Evolutionary conservation across 257 asterid species (phyloP), one percentile per base, ranked within the genome.

Genomic region (Misopates orontium): DNA sequence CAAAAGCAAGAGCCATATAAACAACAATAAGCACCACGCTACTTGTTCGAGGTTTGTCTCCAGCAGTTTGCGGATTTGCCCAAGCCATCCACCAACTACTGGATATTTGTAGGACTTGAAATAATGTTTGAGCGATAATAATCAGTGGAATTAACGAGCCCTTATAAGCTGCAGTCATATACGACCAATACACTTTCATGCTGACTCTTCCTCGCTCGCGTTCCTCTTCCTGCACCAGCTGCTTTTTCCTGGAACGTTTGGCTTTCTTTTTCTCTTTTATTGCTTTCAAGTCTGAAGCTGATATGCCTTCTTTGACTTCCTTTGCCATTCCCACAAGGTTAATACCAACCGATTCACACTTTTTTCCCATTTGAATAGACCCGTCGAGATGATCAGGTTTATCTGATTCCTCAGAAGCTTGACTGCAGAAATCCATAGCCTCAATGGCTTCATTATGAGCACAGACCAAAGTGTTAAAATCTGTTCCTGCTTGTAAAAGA

Each of bases 51-150:
- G 96, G 86, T 50, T 76, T 55, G 68, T 85, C 96, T 51, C 96
- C 99, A 4, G 87, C 62, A 8, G 97, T 88, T 81, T 90, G 99
- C 0, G 99, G 99, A 81, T 82, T 94, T 16, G 99, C 99, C 99
- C 99, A 94, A 62, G 99, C 98, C 99, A 94, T 94, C 99, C 99
- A 94, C 98, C 98, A 94, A 76, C 88, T 94, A 70, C 99, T 94
- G 62, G 97, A 97, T 73, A 94, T 94, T 73, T 94, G 98, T 70
- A 94, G 98, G 80, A 82, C 83, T 78, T 94, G 99, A 88, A 94
- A 94, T 69, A 94, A 73, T 40, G 90, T 78, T 75, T 94, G 99
- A 25, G 99, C 96, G 64, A 94, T 77, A 72, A 90, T 80, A 69
- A 94, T 94, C 67, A 80, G 83, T 1, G 99, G 99, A 52, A 94